Conservation (phyloP, 495 filamentous ascomycete species). For the Penicillium diatomitis region DNA sequence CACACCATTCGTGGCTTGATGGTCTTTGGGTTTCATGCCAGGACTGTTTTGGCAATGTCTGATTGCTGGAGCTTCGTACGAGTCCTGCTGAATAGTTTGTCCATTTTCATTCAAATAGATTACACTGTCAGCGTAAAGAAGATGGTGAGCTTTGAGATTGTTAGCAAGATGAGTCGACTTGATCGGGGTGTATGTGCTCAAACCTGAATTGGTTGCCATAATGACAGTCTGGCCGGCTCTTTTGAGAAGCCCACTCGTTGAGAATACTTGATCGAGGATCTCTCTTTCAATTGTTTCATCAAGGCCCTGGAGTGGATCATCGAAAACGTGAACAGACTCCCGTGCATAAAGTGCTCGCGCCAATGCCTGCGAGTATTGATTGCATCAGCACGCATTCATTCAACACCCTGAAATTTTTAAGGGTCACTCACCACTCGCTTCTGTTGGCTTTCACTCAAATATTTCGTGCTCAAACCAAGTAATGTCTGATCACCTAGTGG, state of each 20-base stretch:
- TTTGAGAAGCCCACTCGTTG: slow-evolving; percentile 15
- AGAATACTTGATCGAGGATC: slow-evolving; percentile 18
- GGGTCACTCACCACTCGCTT: slow-evolving; percentile 39
- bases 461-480: slow-evolving; percentile 56
- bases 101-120: slow-evolving; percentile 9
- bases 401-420: background rate
- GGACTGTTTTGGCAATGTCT: background rate
- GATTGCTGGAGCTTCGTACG: slow-evolving; percentile 8
- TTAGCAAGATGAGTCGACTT: background rate
- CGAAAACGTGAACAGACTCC: slow-evolving; percentile 40
- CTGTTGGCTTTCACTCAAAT: slow-evolving; percentile 57
- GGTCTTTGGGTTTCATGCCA: too few species aligned
- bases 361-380: slow-evolving; percentile 17
- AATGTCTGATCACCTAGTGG: slow-evolving; percentile 51
- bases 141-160: slow-evolving; percentile 10
- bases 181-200: background rate
- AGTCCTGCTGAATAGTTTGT: slow-evolving; percentile 7
- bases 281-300: slow-evolving; percentile 37
- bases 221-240: slow-evolving; percentile 17
- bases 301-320: slow-evolving; percentile 45
- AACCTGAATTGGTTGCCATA: slow-evolving; percentile 24
- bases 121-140: slow-evolving; percentile 14
- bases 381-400: too few species aligned
- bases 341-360: slow-evolving; percentile 48
- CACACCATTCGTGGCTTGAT: background rate